Conservation (phyloP, 495 filamentous ascomycete genomes). For the Cercophora samala region DNA sequence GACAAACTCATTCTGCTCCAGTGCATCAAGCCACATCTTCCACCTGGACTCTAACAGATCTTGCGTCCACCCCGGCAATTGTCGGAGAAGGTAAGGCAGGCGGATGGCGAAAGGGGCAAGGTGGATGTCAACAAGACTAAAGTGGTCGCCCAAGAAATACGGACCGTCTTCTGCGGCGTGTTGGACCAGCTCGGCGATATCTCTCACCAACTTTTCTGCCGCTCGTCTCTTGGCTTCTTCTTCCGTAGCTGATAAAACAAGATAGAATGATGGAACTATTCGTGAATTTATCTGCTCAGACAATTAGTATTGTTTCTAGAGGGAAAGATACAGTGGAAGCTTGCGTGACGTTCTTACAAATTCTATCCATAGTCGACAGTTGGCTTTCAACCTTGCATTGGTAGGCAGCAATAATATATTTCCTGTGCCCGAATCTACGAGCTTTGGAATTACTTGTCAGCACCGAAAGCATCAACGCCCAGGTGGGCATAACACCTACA, state of each 20-base stretch:
- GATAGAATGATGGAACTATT: conserved; percentile 80
- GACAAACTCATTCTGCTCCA: conserved; percentile 71
- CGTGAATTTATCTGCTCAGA: conserved; percentile 62
- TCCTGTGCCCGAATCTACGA: conserved; percentile 71
- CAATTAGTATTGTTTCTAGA: neutral
- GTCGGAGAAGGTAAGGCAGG: conserved; percentile 67
- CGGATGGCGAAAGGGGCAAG: conserved; percentile 86
- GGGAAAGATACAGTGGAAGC: neutral
- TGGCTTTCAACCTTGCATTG: conserved; percentile 67
- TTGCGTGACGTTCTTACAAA: conserved; percentile 40
- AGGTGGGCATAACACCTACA: conserved; percentile 40
- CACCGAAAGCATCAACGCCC: neutral
- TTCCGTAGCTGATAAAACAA: conserved; percentile 69
- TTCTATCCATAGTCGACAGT: conserved; percentile 82
- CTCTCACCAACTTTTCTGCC: conserved; percentile 62
- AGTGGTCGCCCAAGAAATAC: conserved; percentile 70
- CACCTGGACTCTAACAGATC: conserved; percentile 67
- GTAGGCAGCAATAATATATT: conserved; percentile 59
- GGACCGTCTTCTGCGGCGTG: conserved; percentile 67
- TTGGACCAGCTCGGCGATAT: conserved; percentile 69
- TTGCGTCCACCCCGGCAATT: conserved; percentile 78
- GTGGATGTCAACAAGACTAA: conserved; percentile 82
- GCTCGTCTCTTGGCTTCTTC: conserved; percentile 58
- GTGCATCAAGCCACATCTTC: conserved; percentile 74
- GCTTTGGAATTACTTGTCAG: conserved; percentile 36